Conservation (phyloP, 257 asterid species). For the Solanum piurae region DNA sequence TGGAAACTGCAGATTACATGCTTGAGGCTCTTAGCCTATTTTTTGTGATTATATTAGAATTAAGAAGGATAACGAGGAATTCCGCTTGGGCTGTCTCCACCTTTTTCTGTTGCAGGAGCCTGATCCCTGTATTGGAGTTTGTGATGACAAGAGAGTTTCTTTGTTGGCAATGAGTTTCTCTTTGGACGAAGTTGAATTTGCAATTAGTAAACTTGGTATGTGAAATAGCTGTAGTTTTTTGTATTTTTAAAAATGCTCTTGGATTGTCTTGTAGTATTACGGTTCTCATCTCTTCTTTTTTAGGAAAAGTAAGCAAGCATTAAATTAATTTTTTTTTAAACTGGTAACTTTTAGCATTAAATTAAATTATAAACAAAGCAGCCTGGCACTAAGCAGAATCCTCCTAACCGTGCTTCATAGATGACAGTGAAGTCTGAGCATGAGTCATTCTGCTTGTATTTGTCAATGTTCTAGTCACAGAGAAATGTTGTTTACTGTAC, state of each 20-base stretch:
- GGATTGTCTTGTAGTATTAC: background rate
- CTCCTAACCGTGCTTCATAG: background rate
- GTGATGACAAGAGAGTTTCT: slow-evolving; percentile 41
- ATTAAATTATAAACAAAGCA: background rate
- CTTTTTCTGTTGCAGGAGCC: slow-evolving; percentile 51
- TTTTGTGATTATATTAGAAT: background rate
- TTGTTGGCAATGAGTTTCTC: slow-evolving; percentile 81
- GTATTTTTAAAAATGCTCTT: slow-evolving; percentile 8
- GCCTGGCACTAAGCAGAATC: background rate
- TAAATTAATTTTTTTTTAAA: background rate
- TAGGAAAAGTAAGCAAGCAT: background rate
- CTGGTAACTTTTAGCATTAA: background rate
- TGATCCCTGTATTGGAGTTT: slow-evolving; percentile 21
- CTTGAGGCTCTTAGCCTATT: background rate
- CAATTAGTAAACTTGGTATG: slow-evolving; percentile 80
- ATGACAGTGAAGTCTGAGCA: background rate
- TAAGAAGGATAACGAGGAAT: background rate
- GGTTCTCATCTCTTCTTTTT: background rate
- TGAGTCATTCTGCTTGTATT: background rate
- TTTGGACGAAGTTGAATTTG: slow-evolving; percentile 56
- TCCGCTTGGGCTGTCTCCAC: background rate
- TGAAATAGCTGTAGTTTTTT: slow-evolving; percentile 15
- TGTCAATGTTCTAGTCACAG: background rate
- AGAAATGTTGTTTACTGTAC: background rate
- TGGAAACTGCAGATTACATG: background rate